phyloP scores from a whole-genome alignment of 2,329 filamentous ascomycete species.

The Calonectria pseudoturangicola region DNA sequence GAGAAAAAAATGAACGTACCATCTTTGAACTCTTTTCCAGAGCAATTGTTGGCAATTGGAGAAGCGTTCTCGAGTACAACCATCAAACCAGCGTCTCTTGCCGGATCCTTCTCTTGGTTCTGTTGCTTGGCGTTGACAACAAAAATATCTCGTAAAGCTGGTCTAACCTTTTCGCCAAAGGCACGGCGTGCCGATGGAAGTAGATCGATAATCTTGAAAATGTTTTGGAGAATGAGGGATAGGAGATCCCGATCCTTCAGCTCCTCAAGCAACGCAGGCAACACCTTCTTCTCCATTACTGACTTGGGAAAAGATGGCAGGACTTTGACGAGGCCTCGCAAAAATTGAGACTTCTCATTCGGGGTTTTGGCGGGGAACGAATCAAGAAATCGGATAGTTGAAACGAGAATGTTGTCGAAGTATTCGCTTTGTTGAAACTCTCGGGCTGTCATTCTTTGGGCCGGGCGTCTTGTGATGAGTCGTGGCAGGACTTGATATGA shows the following conservation, averaged over 20 bases:
- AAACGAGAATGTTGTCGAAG: slow-evolving; percentile 97
- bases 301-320: slow-evolving; percentile 94
- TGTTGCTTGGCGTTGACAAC: slow-evolving; percentile 75
- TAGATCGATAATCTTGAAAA: slow-evolving; percentile 90
- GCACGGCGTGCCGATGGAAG: slow-evolving; percentile 85
- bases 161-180: slow-evolving; percentile 91
- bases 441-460: slow-evolving; percentile 88
- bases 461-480: slow-evolving; percentile 90
- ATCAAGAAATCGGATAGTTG: slow-evolving; percentile 96
- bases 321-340: slow-evolving; percentile 91
- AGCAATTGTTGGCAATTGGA: slow-evolving; percentile 85
- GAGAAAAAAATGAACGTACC: slow-evolving; percentile 69
- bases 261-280: slow-evolving; percentile 92
- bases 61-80: slow-evolving; percentile 90
- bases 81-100: slow-evolving; percentile 92
- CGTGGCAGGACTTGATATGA: slow-evolving; percentile 84
- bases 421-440: slow-evolving; percentile 97
- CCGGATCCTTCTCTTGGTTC: slow-evolving; percentile 83
- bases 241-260: slow-evolving; percentile 93
- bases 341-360: slow-evolving; percentile 92
- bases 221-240: slow-evolving; percentile 89
- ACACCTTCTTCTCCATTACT: slow-evolving; percentile 94
- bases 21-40: slow-evolving; percentile 95
- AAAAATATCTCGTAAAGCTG: slow-evolving; percentile 89
- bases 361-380: slow-evolving; percentile 92